Evolutionary conservation across 805 yeast genomes (phyloP).

Genomic region (Candida ipomoeae): DNA sequence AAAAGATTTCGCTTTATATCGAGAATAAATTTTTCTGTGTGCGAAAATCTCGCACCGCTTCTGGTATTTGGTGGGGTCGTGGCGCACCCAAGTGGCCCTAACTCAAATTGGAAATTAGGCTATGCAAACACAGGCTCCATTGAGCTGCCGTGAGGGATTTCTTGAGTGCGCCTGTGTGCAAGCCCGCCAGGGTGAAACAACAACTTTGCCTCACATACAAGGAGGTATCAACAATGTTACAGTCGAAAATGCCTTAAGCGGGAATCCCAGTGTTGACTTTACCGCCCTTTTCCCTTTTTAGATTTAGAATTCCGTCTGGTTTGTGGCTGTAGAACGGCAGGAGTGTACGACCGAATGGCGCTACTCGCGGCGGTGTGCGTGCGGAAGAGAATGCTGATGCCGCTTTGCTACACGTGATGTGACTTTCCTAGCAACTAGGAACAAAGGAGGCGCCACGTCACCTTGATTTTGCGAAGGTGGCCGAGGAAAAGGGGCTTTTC

Average conservation of each 20-base stretch:
- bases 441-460: background rate
- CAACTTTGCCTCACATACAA: background rate
- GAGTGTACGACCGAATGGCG: background rate
- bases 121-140: background rate
- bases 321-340: background rate
- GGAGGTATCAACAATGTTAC: no score
- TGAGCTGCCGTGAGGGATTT: conserved; percentile 2
- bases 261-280: no score
- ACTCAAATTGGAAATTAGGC: background rate
- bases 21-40: conserved; percentile 1
- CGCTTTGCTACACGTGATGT: background rate
- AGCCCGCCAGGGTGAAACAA: background rate
- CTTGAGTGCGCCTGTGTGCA: background rate
- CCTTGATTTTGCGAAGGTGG: no score
- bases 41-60: conserved; percentile 1
- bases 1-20: conserved; percentile 5
- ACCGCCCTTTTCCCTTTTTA: no score
- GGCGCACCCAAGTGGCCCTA: background rate
- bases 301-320: background rate
- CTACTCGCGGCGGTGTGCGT: background rate
- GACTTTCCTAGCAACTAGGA: background rate
- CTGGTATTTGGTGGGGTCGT: conserved; percentile 2
- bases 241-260: no score
- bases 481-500: background rate
- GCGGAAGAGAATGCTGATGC: background rate